phyloP scores from a whole-genome alignment of 495 filamentous ascomycete genomes.

The Aspergillus biplanus region DNA sequence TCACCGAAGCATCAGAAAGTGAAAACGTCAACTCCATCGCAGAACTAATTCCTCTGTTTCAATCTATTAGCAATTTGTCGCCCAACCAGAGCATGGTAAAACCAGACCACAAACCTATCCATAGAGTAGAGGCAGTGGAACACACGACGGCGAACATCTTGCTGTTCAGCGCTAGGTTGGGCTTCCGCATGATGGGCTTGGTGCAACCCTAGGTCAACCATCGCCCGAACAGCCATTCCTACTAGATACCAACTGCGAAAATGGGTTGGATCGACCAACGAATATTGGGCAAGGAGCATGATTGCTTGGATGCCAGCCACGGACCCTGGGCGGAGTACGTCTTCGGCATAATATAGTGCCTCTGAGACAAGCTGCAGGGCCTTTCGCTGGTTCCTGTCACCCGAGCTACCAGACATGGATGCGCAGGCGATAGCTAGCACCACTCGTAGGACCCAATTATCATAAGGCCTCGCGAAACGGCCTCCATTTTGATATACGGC shows the following conservation, averaged over 20 bases:
- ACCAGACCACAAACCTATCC: conserved; percentile 58
- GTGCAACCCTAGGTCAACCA: conserved; percentile 86
- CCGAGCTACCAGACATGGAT: conserved; percentile 67
- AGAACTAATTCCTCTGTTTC: conserved; percentile 72
- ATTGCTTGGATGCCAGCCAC: conserved; percentile 82
- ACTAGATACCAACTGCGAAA: conserved; percentile 92
- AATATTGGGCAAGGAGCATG: conserved; percentile 82
- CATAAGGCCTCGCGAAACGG: conserved; percentile 66
- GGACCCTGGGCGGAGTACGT: conserved; percentile 81
- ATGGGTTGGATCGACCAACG: conserved; percentile 82
- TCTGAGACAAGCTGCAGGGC: conserved; percentile 68
- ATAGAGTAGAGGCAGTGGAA: conserved; percentile 87
- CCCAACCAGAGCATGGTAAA: not conserved
- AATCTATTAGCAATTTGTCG: conserved; percentile 9
- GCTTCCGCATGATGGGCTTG: conserved; percentile 78
- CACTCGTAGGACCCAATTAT: conserved; percentile 87
- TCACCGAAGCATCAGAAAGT: conserved; percentile 85
- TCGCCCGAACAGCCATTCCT: conserved; percentile 80
- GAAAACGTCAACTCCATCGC: conserved; percentile 82
- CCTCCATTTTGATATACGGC: conserved; percentile 70
- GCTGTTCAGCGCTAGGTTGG: conserved; percentile 59
- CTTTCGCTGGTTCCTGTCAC: conserved; percentile 64
- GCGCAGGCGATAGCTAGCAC: conserved; percentile 80
- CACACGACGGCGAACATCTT: conserved; percentile 76
- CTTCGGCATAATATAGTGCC: conserved; percentile 75